Evolutionary conservation across 495 filamentous ascomycete genomes (phyloP), one percentile per base, ranked within the genome.

Genomic region (Daldinia childiae): DNA sequence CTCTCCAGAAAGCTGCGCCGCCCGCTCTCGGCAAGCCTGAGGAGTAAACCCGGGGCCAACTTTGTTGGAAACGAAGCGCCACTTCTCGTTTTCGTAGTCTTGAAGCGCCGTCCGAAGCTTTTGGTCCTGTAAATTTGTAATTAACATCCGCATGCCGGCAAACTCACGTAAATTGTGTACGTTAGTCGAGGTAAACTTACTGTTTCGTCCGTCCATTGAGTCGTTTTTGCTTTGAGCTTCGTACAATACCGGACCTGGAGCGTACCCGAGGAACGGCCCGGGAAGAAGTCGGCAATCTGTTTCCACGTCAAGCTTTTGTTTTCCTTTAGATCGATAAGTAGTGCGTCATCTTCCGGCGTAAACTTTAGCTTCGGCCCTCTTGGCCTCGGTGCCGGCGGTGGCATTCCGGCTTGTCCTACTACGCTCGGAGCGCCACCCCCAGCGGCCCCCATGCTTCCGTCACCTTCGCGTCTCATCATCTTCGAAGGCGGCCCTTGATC

Each of bases 231-330:
- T 80, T 95, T 97, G 66, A 97, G 82, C 79, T 95, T 97, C 29
- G 93, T 97, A 76, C 94, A 97, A 78, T 97, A 97, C 12, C 93
- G 89, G 67, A 97, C 94, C 76, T 97, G 94, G 61, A 97, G 81
- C 36, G 94, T 97, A 41, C 93, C 93, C 32, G 90, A 93, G 45
- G 92, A 93, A 55, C 94, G 84, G 11, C 93, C 94, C 7, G 94
- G 94, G 73, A 97, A 97, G 80, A 95, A 97, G 74, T 96, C 93
- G 61, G 92, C 91, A 71, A 97, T 97, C 84, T 97, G 93, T 77
- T 95, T 96, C 94, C 94, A 97, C 8, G 94, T 93, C 72, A 97
- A 85, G 71, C 91, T 91, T 77, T 94, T 95, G 67, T 94, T 92
- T 80, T 97, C 94, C 79, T 97, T 97, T 58, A 97, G 82, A 65